Conservation (phyloP, 140 eudicot species). For the Ambrosia hybrid region DNA sequence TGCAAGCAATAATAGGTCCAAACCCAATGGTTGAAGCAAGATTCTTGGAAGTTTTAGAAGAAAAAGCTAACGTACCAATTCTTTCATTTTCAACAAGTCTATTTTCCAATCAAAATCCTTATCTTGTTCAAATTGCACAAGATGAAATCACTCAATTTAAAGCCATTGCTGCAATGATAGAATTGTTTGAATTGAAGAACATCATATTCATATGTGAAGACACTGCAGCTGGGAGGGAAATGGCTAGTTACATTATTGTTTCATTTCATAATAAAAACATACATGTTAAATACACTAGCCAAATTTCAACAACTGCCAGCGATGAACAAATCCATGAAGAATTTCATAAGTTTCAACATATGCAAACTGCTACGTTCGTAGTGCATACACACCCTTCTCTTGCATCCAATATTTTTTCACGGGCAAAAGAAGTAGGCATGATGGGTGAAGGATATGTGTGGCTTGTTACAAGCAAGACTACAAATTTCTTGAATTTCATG, state of each 20-base stretch:
- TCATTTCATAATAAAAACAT: conserved; percentile 14
- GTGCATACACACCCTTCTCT: conserved; percentile 36
- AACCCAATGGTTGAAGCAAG: conserved; percentile 29
- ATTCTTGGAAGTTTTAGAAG: conserved; percentile 27
- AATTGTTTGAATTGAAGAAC: conserved; percentile 24
- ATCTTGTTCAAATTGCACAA: conserved; percentile 30
- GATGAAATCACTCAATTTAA: conserved; percentile 36
- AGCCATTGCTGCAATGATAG: conserved; percentile 27
- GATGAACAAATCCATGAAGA: conserved; percentile 33
- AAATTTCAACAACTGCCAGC: conserved; percentile 21
- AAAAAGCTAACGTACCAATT: conserved; percentile 39
- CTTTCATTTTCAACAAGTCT: conserved; percentile 31
- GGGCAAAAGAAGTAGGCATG: conserved; percentile 40
- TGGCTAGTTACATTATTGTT: conserved; percentile 10
- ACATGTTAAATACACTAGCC: conserved; percentile 11
- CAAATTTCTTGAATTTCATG: conserved; percentile 24
- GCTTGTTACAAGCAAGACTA: conserved; percentile 34
- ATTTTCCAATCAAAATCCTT: conserved; percentile 19
- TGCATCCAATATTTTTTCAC: conserved; percentile 20
- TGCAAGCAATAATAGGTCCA: conserved; percentile 48
- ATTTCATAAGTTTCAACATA: conserved; percentile 35
- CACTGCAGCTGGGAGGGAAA: conserved; percentile 28
- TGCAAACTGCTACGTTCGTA: conserved; percentile 36
- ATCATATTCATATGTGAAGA: conserved; percentile 37
- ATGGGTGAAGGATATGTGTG: conserved; percentile 46